Evolutionary conservation across 192 early-diverging fungal genomes (phyloP).

Genomic region (Radiomyces spectabilis): DNA sequence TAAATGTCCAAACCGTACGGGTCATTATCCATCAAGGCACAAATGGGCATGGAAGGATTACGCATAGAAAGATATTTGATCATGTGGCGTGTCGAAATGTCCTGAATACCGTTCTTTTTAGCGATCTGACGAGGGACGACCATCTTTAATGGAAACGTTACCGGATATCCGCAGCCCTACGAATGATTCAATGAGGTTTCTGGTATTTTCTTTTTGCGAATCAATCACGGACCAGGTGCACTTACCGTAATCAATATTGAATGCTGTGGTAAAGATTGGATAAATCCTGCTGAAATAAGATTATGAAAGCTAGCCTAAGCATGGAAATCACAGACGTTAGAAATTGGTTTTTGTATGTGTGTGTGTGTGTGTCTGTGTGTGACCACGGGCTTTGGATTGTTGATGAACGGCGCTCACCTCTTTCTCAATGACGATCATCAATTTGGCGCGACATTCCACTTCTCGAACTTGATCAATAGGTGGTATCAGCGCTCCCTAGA

Average conservation of each 20-base stretch:
- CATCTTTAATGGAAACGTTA: neutral
- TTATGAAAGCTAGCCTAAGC: slow-evolving; percentile 22
- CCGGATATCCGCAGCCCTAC: slow-evolving; percentile 25
- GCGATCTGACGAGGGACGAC: neutral
- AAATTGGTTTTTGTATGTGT: neutral
- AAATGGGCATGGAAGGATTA: slow-evolving; percentile 5
- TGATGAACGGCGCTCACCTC: slow-evolving; percentile 1
- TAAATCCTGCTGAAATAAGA: slow-evolving; percentile 12
- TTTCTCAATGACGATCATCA: slow-evolving; percentile 22
- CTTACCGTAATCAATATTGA: slow-evolving; percentile 25
- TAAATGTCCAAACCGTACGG: slow-evolving; percentile 27
- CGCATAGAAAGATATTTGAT: slow-evolving; percentile 11
- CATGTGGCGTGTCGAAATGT: slow-evolving; percentile 15
- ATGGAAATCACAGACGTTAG: neutral
- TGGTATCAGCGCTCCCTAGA: slow-evolving; percentile 2
- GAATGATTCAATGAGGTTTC: neutral
- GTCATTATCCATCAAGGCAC: slow-evolving; percentile 24
- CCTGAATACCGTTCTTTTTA: neutral
- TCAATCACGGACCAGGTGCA: no score
- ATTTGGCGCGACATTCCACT: slow-evolving; percentile 7
- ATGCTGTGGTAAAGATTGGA: slow-evolving; percentile 1
- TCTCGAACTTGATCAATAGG: slow-evolving; percentile 10
- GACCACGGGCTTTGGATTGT: neutral
- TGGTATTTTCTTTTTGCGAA: neutral
- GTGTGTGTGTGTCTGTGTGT: neutral